Conservation (phyloP, 2,329 filamentous ascomycete genomes). For the Pleomassaria siparia region DNA sequence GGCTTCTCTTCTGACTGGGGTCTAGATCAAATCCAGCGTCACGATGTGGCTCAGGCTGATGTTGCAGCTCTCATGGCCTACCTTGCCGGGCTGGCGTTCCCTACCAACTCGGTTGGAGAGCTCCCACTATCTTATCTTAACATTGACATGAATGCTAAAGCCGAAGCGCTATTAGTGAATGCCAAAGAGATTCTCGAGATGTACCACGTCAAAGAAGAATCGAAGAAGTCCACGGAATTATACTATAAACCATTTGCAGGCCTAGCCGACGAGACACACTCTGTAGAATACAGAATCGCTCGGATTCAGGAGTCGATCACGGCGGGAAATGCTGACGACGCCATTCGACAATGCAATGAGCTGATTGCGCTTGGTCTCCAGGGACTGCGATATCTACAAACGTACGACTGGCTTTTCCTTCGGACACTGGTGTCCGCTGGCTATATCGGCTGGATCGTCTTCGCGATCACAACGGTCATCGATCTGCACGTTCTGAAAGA, state of each 20-base stretch:
- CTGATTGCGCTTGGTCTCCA: conserved; percentile 77
- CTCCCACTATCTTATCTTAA: conserved; percentile 82
- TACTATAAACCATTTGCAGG: conserved; percentile 75
- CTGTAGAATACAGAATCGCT: conserved; percentile 66
- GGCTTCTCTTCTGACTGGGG: conserved; percentile 86
- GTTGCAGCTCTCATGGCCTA: conserved; percentile 96
- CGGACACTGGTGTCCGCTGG: conserved; percentile 84
- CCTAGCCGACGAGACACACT: conserved; percentile 64
- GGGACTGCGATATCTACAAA: conserved; percentile 91
- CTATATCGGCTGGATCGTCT: conserved; percentile 94
- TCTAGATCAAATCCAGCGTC: conserved; percentile 74
- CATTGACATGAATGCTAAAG: conserved; percentile 72
- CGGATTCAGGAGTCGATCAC: conserved; percentile 70
- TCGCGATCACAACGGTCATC: conserved; percentile 84
- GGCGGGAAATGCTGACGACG: conserved; percentile 67
- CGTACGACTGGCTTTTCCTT: conserved; percentile 97
- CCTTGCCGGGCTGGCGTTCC: conserved; percentile 82
- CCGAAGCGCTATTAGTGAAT: conserved; percentile 81
- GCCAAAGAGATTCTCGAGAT: conserved; percentile 88
- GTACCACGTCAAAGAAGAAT: conserved; percentile 89
- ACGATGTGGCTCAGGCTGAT: conserved; percentile 93
- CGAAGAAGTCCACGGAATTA: conserved; percentile 74
- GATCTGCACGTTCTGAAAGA: conserved; percentile 83
- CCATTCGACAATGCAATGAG: conserved; percentile 75
- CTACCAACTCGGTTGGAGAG: conserved; percentile 94